A percentile compares a stretch with the other conserved stretches of the same genome.
Conservation (phyloP, 75 land plant species). For the Azolla pinnata region DNA sequence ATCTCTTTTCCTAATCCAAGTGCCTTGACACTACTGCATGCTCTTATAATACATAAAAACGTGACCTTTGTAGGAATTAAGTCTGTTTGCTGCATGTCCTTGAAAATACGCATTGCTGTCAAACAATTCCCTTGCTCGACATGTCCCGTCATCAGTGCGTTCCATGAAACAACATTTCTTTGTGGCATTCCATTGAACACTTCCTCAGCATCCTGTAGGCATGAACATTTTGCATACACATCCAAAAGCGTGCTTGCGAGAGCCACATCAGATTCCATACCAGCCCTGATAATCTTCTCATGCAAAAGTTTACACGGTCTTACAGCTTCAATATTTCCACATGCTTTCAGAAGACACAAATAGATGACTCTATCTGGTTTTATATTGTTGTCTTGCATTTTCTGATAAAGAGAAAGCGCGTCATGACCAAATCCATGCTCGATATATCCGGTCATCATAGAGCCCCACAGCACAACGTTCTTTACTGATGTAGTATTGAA, state of each 20-base stretch:
- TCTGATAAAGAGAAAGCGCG: neutral
- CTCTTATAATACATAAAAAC: conserved; percentile 18
- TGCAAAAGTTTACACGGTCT: conserved; percentile 44
- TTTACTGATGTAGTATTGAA: neutral
- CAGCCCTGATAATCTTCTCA: conserved; percentile 24
- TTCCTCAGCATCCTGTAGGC: conserved; percentile 13
- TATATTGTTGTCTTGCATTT: neutral
- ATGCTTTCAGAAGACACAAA: conserved; percentile 30
- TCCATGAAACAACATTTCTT: conserved; percentile 15
- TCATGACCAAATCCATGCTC: neutral
- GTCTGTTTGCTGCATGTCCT: conserved; percentile 26
- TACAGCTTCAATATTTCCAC: conserved; percentile 34
- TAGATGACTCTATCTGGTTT: conserved; percentile 7
- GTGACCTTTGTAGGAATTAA: conserved; percentile 26
- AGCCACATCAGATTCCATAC: conserved; percentile 18
- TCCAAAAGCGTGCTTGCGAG: conserved; percentile 24
- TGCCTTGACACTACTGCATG: conserved; percentile 16
- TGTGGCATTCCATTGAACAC: conserved; percentile 10
- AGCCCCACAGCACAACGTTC: conserved; percentile 1
- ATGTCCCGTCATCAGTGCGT: conserved; percentile 32
- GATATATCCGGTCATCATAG: conserved; percentile 5
- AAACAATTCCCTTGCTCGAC: conserved; percentile 5
- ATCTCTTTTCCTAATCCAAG: conserved; percentile 16
- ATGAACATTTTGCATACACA: conserved; percentile 37
- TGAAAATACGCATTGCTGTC: conserved; percentile 25